A percentile compares a stretch with the other conserved stretches of the same genome.
phyloP scores from a whole-genome alignment of 495 filamentous ascomycete genomes.

The Talaromyces nanjingensis region DNA sequence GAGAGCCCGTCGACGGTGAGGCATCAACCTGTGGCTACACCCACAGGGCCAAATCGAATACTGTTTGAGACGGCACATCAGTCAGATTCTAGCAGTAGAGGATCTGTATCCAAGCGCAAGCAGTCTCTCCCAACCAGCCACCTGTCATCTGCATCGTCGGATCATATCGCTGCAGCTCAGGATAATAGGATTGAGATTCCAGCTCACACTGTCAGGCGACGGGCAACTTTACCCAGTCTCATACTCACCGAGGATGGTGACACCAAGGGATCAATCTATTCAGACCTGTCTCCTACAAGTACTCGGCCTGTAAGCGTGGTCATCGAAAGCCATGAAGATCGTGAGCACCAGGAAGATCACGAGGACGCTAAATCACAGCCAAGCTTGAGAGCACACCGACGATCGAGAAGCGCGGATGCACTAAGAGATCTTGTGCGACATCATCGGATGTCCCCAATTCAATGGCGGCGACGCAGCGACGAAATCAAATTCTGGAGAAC shows the following conservation, averaged over 20 bases:
- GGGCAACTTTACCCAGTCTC: constrained; percentile 39
- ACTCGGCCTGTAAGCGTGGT: constrained; percentile 6
- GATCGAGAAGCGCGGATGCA: constrained; percentile 25
- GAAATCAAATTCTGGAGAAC: constrained; percentile 24
- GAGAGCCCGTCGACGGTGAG: neutral
- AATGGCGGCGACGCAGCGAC: constrained; percentile 26
- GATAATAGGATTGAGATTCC: constrained; percentile 3
- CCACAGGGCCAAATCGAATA: neutral
- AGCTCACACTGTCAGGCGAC: constrained; percentile 15
- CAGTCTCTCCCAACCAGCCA: constrained; percentile 14
- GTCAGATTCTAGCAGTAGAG: neutral
- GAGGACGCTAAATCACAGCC: constrained; percentile 6
- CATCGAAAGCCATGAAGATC: neutral
- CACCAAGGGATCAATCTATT: constrained; percentile 23
- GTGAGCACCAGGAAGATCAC: neutral
- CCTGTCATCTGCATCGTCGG: constrained; percentile 19
- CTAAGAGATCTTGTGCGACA: constrained; percentile 16
- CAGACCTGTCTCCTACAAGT: constrained; percentile 19
- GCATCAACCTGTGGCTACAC: neutral
- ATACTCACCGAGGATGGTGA: constrained; percentile 37
- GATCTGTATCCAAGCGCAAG: neutral
- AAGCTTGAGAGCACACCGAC: constrained; percentile 17
- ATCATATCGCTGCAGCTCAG: constrained; percentile 13
- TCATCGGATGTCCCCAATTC: constrained; percentile 29
- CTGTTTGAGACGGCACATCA: neutral